Evolutionary conservation across 208 protist species (phyloP).

Genomic region (Wallacemonas sp.): DNA sequence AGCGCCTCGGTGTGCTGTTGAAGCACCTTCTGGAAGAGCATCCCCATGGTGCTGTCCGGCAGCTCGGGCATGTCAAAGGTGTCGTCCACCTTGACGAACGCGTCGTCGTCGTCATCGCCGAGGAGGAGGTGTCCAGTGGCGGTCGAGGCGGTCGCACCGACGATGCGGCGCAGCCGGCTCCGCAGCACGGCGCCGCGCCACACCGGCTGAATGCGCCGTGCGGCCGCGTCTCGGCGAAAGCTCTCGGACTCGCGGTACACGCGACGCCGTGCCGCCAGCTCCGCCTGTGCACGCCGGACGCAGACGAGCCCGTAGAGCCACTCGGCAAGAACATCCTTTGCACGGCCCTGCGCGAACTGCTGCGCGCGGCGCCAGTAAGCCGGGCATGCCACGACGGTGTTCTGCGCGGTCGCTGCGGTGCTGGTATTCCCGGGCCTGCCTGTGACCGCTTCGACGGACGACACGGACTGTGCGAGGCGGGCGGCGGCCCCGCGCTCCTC

Average conservation of each 20-base stretch:
- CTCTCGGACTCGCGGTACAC: constrained; percentile 28
- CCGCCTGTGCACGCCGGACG: constrained; percentile 29
- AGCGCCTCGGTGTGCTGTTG: constrained; percentile 14
- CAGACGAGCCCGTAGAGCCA: constrained; percentile 36
- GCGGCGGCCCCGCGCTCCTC: neutral
- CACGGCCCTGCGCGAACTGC: constrained; percentile 23
- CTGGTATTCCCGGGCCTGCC: no score
- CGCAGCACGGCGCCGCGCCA: constrained; percentile 82
- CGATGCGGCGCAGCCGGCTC: constrained; percentile 57
- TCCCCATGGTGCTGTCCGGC: constrained; percentile 23
- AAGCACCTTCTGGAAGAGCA: constrained; percentile 52
- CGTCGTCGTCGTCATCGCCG: constrained; percentile 48
- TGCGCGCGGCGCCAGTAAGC: constrained; percentile 29
- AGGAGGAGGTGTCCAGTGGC: neutral
- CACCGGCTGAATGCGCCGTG: constrained; percentile 76
- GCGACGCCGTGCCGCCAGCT: constrained; percentile 29
- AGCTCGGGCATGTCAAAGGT: constrained; percentile 29
- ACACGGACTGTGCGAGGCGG: no score
- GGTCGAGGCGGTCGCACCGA: neutral
- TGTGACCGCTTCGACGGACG: no score
- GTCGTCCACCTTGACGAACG: constrained; percentile 57
- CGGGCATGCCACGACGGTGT: neutral
- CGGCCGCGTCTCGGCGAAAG: constrained; percentile 50
- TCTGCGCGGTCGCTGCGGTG: constrained; percentile 24
- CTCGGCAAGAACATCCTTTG: constrained; percentile 27